These are phyloP conservation scores for Proliferodiscus dingleyae DNA, from an alignment of 2,329 filamentous ascomycete genomes.

Conservation along the genomic window DNA sequence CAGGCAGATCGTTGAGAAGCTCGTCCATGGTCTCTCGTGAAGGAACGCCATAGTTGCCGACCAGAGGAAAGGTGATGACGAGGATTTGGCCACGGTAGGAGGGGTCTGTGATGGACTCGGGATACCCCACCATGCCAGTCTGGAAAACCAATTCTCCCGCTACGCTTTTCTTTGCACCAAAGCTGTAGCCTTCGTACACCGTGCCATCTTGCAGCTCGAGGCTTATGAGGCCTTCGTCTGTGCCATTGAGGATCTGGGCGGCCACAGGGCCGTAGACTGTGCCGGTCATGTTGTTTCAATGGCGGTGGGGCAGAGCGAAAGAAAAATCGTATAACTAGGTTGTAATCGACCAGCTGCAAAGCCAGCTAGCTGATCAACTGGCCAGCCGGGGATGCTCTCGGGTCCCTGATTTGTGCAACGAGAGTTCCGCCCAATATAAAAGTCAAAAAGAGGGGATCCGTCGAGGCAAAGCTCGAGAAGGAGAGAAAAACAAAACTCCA, in stretches of 20 bases:
- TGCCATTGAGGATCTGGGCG: conserved; percentile 20
- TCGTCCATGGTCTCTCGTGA: conserved; percentile 80
- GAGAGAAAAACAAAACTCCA: neutral
- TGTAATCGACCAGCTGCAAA: conserved; percentile 17
- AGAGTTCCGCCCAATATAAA: neutral
- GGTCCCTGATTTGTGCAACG: too few relatives aligned
- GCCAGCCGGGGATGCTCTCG: neutral
- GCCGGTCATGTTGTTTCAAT: conserved; percentile 10
- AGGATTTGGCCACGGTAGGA: conserved; percentile 91
- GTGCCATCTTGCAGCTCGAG: conserved; percentile 92
- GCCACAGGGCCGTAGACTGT: conserved; percentile 20
- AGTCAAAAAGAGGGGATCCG: neutral
- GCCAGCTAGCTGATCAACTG: conserved; percentile 11
- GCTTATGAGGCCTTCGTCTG: conserved; percentile 63
- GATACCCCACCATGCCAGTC: conserved; percentile 98
- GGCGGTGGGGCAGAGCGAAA: neutral
- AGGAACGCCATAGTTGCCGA: conserved; percentile 97
- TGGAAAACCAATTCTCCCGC: conserved; percentile 98
- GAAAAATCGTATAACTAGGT: neutral
- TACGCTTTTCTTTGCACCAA: conserved; percentile 90
- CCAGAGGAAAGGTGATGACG: conserved; percentile 90
- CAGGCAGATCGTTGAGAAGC: conserved; percentile 78
- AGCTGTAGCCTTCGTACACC: conserved; percentile 91
- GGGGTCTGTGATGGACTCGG: conserved; percentile 84
- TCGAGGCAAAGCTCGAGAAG: conserved; percentile 10